Conservation (phyloP, 1,284 basidiomycete species). For the Trichosporon sp. region DNA sequence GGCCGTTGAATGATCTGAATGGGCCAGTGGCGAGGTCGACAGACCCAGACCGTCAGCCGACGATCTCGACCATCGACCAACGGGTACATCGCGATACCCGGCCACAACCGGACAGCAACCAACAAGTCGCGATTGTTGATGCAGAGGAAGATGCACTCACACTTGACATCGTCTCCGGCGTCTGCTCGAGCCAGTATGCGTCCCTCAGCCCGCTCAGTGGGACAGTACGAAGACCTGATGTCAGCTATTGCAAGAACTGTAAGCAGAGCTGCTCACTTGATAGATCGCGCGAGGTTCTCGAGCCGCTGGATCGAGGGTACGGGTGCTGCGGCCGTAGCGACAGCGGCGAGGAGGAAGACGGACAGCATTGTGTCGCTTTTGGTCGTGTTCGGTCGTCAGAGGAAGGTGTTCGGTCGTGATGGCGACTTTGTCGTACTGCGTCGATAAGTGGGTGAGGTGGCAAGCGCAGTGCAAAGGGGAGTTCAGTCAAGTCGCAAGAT, state of each 20-base stretch:
- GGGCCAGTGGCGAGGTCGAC: too few relatives aligned
- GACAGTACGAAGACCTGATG: neutral
- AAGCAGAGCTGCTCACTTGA: neutral
- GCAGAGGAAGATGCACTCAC: neutral
- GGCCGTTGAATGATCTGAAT: too few relatives aligned
- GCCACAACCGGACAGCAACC: too few relatives aligned
- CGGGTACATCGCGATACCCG: neutral
- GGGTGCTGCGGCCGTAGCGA: neutral
- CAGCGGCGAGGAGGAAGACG: neutral
- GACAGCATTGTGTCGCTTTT: neutral
- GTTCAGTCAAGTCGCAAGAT: too few relatives aligned
- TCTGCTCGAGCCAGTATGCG: neutral
- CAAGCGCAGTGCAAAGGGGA: too few relatives aligned
- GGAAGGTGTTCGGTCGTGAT: too few relatives aligned
- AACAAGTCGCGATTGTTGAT: too few relatives aligned
- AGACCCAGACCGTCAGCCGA: too few relatives aligned
- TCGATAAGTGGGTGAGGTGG: too few relatives aligned
- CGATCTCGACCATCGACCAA: too few relatives aligned
- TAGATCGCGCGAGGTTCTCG: neutral
- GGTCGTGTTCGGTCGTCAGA: too few relatives aligned
- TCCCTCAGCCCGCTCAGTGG: neutral
- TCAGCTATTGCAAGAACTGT: neutral
- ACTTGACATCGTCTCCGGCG: neutral
- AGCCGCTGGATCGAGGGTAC: neutral
- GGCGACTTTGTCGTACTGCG: too few relatives aligned